These are phyloP conservation scores for Gleditsia sinensis DNA, from an alignment of 306 rosid species.

Conservation along the genomic window DNA sequence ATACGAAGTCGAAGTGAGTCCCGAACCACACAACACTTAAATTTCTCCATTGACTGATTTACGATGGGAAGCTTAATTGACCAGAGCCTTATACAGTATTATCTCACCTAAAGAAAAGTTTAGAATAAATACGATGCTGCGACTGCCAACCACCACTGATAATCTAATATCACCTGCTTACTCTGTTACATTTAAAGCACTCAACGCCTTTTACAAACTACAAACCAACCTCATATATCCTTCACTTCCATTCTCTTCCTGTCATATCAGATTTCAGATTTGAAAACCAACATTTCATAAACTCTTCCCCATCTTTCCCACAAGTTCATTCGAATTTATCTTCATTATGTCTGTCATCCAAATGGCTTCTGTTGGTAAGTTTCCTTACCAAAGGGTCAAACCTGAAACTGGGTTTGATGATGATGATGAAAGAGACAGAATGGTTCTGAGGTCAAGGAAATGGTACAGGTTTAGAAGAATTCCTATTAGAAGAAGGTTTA, in stretches of 20 bases:
- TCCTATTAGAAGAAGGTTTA: constrained; percentile 43
- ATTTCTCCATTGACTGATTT: too few relatives aligned
- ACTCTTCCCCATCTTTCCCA: not conserved
- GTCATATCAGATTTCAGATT: not conserved
- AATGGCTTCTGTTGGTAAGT: constrained; percentile 32
- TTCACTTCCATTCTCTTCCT: not conserved
- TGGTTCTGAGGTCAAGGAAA: constrained; percentile 31
- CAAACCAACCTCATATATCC: constrained; percentile 1
- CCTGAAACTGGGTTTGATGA: constrained; percentile 30
- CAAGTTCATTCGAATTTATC: not conserved
- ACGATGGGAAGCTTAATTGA: too few relatives aligned
- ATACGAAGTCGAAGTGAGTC: too few relatives aligned
- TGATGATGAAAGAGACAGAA: constrained; percentile 30
- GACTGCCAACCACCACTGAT: not conserved
- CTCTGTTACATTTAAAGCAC: constrained; percentile 42
- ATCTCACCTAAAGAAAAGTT: too few relatives aligned
- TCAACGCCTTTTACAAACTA: constrained; percentile 15
- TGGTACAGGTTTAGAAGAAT: constrained; percentile 43
- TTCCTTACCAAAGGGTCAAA: constrained; percentile 57
- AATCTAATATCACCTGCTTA: constrained; percentile 9
- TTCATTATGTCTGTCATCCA: constrained; percentile 35
- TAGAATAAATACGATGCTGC: not conserved
- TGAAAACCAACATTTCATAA: constrained; percentile 25
- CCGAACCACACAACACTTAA: not conserved
- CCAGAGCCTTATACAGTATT: too few relatives aligned